Base-by-base conservation (phyloP, 2,329 filamentous ascomycete genomes). In the Rutstroemia sp. region DNA sequence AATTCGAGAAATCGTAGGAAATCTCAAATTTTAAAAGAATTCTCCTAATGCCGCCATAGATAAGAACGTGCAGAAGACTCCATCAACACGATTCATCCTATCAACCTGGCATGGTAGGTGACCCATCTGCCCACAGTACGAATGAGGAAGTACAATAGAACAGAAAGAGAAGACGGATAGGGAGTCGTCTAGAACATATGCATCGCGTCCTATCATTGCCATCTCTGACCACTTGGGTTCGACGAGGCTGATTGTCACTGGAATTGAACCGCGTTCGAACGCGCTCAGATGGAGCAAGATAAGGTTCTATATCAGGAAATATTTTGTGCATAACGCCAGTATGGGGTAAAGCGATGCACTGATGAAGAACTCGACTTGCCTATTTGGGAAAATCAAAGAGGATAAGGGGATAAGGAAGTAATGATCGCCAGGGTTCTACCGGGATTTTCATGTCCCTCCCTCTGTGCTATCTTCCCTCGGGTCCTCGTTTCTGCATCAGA, bases 351-450 rank as follows among this genome's bases (percentile, higher is more conserved):
- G 16, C 16, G 3, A 21, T 12, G n/a, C 27, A 48, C 10, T 6
- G 36, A 48, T 23, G 44, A 42, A 38, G 14, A 30, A 54, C 3
- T 42, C 9, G 21, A 42, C 17, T 48, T 49, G 44, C 52, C 45
- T 48, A 27, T 40, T 48, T 30, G 9, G 14, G 45, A 45, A 45
- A 45, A 21, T 34, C 38, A 14, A 21, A 45, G n/a, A 49, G 52
- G 25, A 42, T 49, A 4, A 42, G 23, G 4, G 23, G 23, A 23
- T 23, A 23, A 54, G 52, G 23, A 23, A 36, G 45, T 49, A 49
- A 55, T 55, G 25, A 55, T 55, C 52, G 40, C 27, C 52, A 46
- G 14, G 19, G 36, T 12, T 30, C 25, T 19, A 30, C 51, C 48
- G 9, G 44, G 51, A n/a, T 30, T 45, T 34, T 30, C 6, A 47